Evolutionary conservation across 768 basidiomycete genomes (phyloP).

Genomic region (Kwoniella newhampshirensis): DNA sequence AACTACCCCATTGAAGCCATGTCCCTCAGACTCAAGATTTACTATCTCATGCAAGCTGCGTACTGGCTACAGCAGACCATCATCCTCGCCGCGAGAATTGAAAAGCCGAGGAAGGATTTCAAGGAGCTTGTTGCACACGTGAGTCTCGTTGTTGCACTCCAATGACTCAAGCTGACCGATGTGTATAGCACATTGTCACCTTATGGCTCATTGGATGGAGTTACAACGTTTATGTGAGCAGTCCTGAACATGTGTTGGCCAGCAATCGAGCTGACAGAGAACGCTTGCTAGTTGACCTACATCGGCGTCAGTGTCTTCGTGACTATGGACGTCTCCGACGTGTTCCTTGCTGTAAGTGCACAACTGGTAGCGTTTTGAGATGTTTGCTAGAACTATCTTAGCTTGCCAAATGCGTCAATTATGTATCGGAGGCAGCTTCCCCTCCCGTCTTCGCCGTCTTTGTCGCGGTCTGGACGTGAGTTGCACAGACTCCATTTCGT

Average conservation of each 20-base stretch:
- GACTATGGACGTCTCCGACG: conserved; percentile 96
- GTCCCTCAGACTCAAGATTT: conserved; percentile 77
- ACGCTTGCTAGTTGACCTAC: conserved; percentile 60
- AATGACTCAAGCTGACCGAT: too few relatives aligned
- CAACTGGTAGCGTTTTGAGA: background rate
- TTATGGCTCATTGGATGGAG: conserved; percentile 87
- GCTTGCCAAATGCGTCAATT: conserved; percentile 85
- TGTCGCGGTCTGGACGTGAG: conserved; percentile 76
- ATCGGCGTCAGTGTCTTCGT: conserved; percentile 90
- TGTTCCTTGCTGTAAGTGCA: conserved; percentile 72
- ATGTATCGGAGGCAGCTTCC: conserved; percentile 66
- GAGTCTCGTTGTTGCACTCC: conserved; percentile 18
- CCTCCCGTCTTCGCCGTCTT: conserved; percentile 66
- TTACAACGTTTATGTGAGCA: conserved; percentile 44
- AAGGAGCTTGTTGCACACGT: conserved; percentile 76
- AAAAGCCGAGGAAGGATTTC: conserved; percentile 93
- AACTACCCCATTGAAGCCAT: conserved; percentile 90
- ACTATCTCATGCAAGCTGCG: conserved; percentile 88
- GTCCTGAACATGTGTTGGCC: conserved; percentile 58
- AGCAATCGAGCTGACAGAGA: conserved; percentile 12
- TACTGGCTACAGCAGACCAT: conserved; percentile 95
- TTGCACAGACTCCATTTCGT: conserved; percentile 23
- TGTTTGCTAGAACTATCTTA: too few relatives aligned
- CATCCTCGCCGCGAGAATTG: conserved; percentile 74
- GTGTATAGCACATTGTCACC: conserved; percentile 72